Conservation (phyloP, 768 basidiomycete species). For the Mycena floridula region DNA sequence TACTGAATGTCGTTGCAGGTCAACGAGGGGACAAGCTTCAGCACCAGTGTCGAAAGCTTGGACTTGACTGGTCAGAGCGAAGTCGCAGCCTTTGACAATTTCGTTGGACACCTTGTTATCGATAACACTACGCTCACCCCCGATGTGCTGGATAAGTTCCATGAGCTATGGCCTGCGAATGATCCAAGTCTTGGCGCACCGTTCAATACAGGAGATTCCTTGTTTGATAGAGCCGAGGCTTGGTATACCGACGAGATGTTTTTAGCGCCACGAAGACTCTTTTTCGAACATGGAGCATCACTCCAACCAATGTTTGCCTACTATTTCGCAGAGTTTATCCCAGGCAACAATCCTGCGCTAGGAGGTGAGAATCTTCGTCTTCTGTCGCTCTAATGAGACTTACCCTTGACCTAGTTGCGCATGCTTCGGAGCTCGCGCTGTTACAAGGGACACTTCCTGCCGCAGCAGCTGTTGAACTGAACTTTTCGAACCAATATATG, state of each 20-base stretch:
- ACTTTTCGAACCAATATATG: conserved; percentile 40
- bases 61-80: conserved; percentile 33
- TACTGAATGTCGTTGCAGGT: conserved; percentile 23
- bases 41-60: conserved; percentile 29
- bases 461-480: conserved; percentile 33
- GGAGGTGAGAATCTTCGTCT: conserved; percentile 35
- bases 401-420: conserved; percentile 33
- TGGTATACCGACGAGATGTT: conserved; percentile 61
- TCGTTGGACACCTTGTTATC: conserved; percentile 42
- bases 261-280: conserved; percentile 41
- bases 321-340: conserved; percentile 51
- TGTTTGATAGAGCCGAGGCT: conserved; percentile 49
- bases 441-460: conserved; percentile 43
- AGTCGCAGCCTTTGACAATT: conserved; percentile 37
- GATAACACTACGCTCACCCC: conserved; percentile 43
- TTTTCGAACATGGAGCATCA: conserved; percentile 41
- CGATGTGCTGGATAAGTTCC: conserved; percentile 32
- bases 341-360: conserved; percentile 38
- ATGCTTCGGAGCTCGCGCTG: conserved; percentile 42
- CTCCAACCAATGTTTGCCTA: conserved; percentile 48
- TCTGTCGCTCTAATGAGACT: conserved; percentile 1
- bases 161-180: conserved; percentile 40
- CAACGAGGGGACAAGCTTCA: conserved; percentile 49
- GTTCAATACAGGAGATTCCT: conserved; percentile 53
- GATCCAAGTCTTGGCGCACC: conserved; percentile 39